Percentiles rank a stretch among this genome's conserved stretches.
Conservation (phyloP, 805 yeast genomes). For the Yamadazyma scolyti region DNA sequence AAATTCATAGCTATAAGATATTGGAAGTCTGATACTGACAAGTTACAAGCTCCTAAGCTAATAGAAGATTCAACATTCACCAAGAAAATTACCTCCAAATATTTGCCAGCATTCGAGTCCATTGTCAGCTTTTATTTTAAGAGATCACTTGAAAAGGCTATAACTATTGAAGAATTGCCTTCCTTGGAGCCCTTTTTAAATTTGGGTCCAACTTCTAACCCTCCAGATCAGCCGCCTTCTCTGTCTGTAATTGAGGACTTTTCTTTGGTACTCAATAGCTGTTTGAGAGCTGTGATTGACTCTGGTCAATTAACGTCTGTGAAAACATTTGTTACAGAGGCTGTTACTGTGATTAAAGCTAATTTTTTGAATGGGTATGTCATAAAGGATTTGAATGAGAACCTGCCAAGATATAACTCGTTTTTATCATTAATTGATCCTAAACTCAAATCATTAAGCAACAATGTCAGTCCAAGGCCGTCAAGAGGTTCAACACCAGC, state of each 20-base stretch:
- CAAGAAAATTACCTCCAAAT: slow-evolving; percentile 48
- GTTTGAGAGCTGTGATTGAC: slow-evolving; percentile 61
- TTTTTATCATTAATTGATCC: slow-evolving; percentile 17
- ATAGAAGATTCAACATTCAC: slow-evolving; percentile 53
- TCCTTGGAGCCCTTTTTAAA: slow-evolving; percentile 33
- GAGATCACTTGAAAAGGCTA: slow-evolving; percentile 77
- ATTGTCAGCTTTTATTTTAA: slow-evolving; percentile 66
- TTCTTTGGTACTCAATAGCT: slow-evolving; percentile 65
- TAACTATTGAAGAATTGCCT: slow-evolving; percentile 76
- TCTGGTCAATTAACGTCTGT: slow-evolving; percentile 64
- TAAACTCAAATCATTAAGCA: slow-evolving; percentile 9
- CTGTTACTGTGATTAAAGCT: slow-evolving; percentile 57
- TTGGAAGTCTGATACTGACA: slow-evolving; percentile 23
- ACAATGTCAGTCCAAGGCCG: slow-evolving; percentile 9
- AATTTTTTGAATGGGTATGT: slow-evolving; percentile 58
- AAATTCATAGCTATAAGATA: slow-evolving; percentile 70
- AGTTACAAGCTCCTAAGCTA: slow-evolving; percentile 48
- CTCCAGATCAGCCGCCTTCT: slow-evolving; percentile 61
- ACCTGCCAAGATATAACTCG: slow-evolving; percentile 39
- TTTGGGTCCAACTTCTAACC: slow-evolving; percentile 9
- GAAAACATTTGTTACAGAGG: slow-evolving; percentile 49
- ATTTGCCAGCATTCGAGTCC: slow-evolving; percentile 61
- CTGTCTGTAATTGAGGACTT: slow-evolving; percentile 87
- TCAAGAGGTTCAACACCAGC: slow-evolving; percentile 28
- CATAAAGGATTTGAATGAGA: slow-evolving; percentile 30